Conservation (phyloP, 2,329 filamentous ascomycete genomes). For the Fusarium sp. region DNA sequence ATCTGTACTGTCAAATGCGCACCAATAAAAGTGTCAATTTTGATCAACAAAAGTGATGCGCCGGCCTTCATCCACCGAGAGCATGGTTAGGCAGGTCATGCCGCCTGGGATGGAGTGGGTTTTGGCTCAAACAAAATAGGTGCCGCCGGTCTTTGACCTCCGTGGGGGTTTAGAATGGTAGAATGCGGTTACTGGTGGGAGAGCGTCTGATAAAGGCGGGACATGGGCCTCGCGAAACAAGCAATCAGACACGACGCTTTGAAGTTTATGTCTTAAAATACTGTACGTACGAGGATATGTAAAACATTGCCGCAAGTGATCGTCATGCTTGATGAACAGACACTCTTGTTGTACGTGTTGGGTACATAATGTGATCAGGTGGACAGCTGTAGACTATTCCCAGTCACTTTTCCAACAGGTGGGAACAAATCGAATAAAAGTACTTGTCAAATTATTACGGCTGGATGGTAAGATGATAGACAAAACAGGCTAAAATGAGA, state of each 20-base stretch:
- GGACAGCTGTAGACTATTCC: slow-evolving; percentile 3
- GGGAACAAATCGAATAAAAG: background rate
- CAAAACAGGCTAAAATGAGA: slow-evolving; percentile 21
- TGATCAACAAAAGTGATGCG: slow-evolving; percentile 40
- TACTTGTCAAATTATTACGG: slow-evolving; percentile 4
- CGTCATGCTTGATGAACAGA: slow-evolving; percentile 11
- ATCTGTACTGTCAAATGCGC: slow-evolving; percentile 42
- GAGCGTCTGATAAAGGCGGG: slow-evolving; percentile 32
- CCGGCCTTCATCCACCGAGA: slow-evolving; percentile 36
- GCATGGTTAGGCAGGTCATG: slow-evolving; percentile 33
- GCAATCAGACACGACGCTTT: slow-evolving; percentile 26
- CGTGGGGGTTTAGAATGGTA: slow-evolving; percentile 47
- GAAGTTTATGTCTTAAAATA: slow-evolving; percentile 16
- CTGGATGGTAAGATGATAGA: slow-evolving; percentile 1
- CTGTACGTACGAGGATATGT: slow-evolving; percentile 19
- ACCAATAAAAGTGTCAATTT: slow-evolving; percentile 42
- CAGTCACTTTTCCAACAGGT: slow-evolving; percentile 9
- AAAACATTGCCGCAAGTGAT: slow-evolving; percentile 31
- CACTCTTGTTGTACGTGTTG: slow-evolving; percentile 3
- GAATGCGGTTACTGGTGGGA: slow-evolving; percentile 29
- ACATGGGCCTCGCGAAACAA: slow-evolving; percentile 25
- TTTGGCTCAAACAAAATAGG: slow-evolving; percentile 21
- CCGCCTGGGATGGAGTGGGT: slow-evolving; percentile 23
- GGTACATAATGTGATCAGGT: slow-evolving; percentile 1
- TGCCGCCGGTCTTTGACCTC: slow-evolving; percentile 46